Evolutionary conservation across 1,284 basidiomycete genomes (phyloP), one percentile per base, ranked within the genome.

Genomic region (Ganoderma boninense): DNA sequence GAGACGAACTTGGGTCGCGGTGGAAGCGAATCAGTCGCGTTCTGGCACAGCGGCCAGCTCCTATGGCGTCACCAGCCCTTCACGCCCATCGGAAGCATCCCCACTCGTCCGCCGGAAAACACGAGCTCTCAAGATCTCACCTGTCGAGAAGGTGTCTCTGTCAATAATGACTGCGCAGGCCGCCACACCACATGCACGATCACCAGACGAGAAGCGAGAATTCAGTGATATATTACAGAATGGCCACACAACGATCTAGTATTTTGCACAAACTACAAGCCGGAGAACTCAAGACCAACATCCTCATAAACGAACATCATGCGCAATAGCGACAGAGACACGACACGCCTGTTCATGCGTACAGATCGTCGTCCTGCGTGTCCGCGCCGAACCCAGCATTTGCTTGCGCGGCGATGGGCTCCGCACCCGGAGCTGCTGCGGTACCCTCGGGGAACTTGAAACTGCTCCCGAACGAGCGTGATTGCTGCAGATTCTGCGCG

Each of bases 401-500:
- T 62, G 90, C 89, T n/a, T 87, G 77, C 8, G 84, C 80, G 29
- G 80, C 80, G 20, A 81, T 84, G 16, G 83, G 79, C n/a, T 54
- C 64, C 10, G 64, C 52, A 26, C 61, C 69, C 1, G 65, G 62
- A 38, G 87, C 83, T 13, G 60, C 40, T 66, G 85, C 77, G 38
- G 84, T 86, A 59, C 82, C 86, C 77, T 98, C 97, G 23, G 98
- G 98, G 96, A 99, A 99, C 87, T 95, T 96, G 91, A 98, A 98
- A 80, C 90, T 92, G 80, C 92, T 92, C 65, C 96, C 96, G 78
- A 95, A 94, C 54, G 91, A 93, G 77, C 94, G 91, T 71, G 93
- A 94, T 82, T 97, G 95, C 84, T 95, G 94, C 72, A 96, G 83
- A 80, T 95, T 96, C 91, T 95, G 94, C 46, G 95, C 81, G 79